Evolutionary conservation across 148 eudicot species (phyloP).

Genomic region (Rhododendron simsii): DNA sequence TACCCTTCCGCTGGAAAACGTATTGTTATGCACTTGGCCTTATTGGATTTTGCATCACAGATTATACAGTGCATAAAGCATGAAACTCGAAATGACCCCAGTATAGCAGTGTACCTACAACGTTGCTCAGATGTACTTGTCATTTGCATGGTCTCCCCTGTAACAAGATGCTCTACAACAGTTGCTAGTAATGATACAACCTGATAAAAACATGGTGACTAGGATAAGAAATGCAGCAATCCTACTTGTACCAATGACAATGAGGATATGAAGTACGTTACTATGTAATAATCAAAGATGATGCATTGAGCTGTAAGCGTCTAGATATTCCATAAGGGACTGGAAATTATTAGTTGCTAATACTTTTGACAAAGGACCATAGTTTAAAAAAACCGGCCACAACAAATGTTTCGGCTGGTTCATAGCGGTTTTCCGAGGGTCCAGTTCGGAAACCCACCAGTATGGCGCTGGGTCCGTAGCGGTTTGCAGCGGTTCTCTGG

Average conservation of each 20-base stretch:
- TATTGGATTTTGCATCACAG: background rate
- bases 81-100: slow-evolving; percentile 6
- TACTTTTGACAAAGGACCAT: background rate
- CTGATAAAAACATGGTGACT: slow-evolving; percentile 25
- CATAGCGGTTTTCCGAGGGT: background rate
- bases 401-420: background rate
- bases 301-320: background rate
- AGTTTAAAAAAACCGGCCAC: background rate
- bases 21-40: background rate
- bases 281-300: background rate
- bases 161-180: slow-evolving; percentile 92
- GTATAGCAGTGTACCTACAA: slow-evolving; percentile 49
- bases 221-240: slow-evolving; percentile 1
- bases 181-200: slow-evolving; percentile 84
- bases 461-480: background rate
- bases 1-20: slow-evolving; percentile 7
- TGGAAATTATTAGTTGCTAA: background rate
- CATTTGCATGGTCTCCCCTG: slow-evolving; percentile 99
- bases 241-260: background rate
- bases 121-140: slow-evolving; percentile 77
- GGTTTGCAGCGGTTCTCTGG: background rate
- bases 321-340: background rate
- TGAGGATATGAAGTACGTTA: background rate
- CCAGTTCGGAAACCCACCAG: background rate
- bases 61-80: background rate